These are phyloP conservation scores for Plenodomus tracheiphilus DNA, from an alignment of 2,329 filamentous ascomycete species.

Conservation along the genomic window DNA sequence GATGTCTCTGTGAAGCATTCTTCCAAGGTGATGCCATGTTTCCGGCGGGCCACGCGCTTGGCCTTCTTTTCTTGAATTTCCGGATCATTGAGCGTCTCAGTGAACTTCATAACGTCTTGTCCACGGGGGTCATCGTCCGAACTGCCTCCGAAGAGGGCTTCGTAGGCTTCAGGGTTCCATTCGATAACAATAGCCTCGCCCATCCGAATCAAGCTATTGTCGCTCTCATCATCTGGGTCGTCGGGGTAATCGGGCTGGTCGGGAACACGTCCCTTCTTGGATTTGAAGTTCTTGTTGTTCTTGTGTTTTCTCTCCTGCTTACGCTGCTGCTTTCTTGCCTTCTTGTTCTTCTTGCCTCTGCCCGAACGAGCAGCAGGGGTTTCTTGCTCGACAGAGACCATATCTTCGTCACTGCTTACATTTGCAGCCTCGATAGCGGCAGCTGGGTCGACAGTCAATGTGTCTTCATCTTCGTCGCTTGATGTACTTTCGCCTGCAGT, in stretches of 20 bases:
- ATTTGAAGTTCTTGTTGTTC: constrained; percentile 41
- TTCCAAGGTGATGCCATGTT: constrained; percentile 78
- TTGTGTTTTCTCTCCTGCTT: constrained; percentile 33
- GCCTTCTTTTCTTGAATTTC: constrained; percentile 67
- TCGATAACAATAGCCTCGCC: constrained; percentile 87
- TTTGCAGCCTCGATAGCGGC: constrained; percentile 35
- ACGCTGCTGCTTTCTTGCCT: constrained; percentile 34
- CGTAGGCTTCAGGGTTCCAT: constrained; percentile 73
- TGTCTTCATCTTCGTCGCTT: constrained; percentile 41
- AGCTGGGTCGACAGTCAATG: constrained; percentile 28
- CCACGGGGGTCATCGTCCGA: constrained; percentile 60
- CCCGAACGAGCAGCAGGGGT: constrained; percentile 25
- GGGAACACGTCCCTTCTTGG: constrained; percentile 32
- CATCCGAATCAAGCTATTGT: constrained; percentile 71
- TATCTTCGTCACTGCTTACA: constrained; percentile 43
- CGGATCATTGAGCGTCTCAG: constrained; percentile 58
- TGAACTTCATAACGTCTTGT: constrained; percentile 60
- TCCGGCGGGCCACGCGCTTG: constrained; percentile 66
- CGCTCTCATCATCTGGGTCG: constrained; percentile 46
- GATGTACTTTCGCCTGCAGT: constrained; percentile 30
- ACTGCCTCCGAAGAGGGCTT: constrained; percentile 65
- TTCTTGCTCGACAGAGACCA: constrained; percentile 33
- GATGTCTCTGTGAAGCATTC: constrained; percentile 95
- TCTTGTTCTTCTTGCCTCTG: constrained; percentile 41
- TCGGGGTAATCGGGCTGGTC: constrained; percentile 35